These are phyloP conservation scores for Filosporella fistucella DNA, from an alignment of 495 filamentous ascomycete species.

Conservation along the genomic window DNA sequence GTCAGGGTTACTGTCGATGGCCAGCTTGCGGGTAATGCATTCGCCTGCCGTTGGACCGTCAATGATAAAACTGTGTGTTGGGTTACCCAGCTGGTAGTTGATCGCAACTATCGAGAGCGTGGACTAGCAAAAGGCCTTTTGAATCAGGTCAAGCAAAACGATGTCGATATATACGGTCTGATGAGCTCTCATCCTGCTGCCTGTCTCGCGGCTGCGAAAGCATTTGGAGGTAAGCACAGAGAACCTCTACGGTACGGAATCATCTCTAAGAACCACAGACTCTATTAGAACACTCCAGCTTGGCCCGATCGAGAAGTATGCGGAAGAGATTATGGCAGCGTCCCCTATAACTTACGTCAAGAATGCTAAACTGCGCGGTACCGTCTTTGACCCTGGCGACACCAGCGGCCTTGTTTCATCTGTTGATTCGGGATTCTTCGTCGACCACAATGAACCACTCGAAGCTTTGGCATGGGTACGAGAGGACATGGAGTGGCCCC, in stretches of 20 bases:
- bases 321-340: constrained; percentile 24
- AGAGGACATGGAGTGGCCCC: constrained; percentile 28
- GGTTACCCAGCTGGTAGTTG: background rate
- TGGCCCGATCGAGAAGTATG: constrained; percentile 19
- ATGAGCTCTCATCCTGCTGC: constrained; percentile 32
- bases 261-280: too few species aligned
- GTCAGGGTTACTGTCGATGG: background rate
- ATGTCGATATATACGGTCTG: constrained; percentile 29
- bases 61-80: background rate
- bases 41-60: background rate
- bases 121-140: constrained; percentile 29
- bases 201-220: constrained; percentile 23
- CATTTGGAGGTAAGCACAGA: constrained; percentile 22
- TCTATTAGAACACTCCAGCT: too few species aligned
- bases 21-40: background rate
- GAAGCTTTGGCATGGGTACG: constrained; percentile 26
- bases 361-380: constrained; percentile 29
- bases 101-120: constrained; percentile 21
- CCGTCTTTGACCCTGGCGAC: constrained; percentile 21
- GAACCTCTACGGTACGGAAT: too few species aligned
- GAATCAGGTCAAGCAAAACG: constrained; percentile 19
- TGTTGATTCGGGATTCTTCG: constrained; percentile 32
- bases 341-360: constrained; percentile 31
- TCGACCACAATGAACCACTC: constrained; percentile 33
- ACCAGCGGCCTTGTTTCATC: constrained; percentile 25